Percentiles rank a stretch among this genome's conserved stretches.
These are phyloP conservation scores for Davidsoniella eucalypti DNA, from an alignment of 2,329 filamentous ascomycete genomes.

Conservation along the genomic window DNA sequence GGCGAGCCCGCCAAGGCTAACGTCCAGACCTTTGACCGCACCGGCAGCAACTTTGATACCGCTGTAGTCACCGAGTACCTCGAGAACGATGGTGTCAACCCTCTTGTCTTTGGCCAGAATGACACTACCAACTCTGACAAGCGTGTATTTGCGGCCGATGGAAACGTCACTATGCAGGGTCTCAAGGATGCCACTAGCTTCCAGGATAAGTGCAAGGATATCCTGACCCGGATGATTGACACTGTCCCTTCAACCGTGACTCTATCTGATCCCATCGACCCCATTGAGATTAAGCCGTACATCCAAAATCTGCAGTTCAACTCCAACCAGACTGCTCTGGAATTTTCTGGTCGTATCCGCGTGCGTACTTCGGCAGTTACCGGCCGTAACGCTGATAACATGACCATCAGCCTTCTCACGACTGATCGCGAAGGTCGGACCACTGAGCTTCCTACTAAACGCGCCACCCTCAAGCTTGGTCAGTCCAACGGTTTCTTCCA, in stretches of 20 bases:
- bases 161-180: conserved; percentile 26
- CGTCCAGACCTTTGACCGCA: conserved; percentile 22
- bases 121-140: conserved; percentile 25
- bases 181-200: conserved; percentile 24
- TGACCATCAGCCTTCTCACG: conserved; percentile 16
- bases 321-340: conserved; percentile 15
- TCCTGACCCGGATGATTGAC: conserved; percentile 23
- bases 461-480: conserved; percentile 12
- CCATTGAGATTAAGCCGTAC: conserved; percentile 21
- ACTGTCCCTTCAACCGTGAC: conserved; percentile 19
- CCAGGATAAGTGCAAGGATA: conserved; percentile 18
- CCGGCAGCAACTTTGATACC: conserved; percentile 27
- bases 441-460: background rate
- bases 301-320: conserved; percentile 17
- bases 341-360: conserved; percentile 18
- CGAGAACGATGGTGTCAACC: conserved; percentile 24
- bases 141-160: conserved; percentile 27
- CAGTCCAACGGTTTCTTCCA: conserved; percentile 15
- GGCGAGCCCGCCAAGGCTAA: conserved; percentile 22
- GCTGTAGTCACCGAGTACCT: conserved; percentile 28
- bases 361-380: conserved; percentile 13
- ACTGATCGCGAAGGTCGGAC: conserved; percentile 15
- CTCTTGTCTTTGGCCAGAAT: conserved; percentile 25
- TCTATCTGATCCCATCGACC: conserved; percentile 18
- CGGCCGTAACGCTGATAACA: conserved; percentile 15